These are phyloP conservation scores for Perkinsela sp. DNA, from an alignment of 208 protist genomes.

Conservation along the genomic window DNA sequence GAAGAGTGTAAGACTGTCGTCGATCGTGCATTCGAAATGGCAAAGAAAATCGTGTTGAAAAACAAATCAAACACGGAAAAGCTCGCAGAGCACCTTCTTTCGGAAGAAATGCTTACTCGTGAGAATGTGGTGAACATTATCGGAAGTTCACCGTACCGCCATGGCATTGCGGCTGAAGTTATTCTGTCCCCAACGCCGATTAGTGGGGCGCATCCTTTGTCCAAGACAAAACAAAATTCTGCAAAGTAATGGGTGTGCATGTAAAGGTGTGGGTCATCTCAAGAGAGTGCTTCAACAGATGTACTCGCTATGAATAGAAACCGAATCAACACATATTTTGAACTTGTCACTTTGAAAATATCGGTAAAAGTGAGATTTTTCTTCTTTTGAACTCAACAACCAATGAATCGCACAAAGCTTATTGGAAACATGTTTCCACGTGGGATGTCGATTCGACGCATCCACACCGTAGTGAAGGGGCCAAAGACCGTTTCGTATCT, in stretches of 20 bases:
- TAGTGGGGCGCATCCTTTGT: neutral
- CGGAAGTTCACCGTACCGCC: slow-evolving; percentile 6
- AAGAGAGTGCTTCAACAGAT: too few species aligned
- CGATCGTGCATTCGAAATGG: slow-evolving; percentile 34
- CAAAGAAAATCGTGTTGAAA: slow-evolving; percentile 16
- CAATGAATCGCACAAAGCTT: too few species aligned
- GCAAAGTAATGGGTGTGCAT: too few species aligned
- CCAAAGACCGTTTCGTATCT: slow-evolving; percentile 12
- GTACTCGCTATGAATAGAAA: too few species aligned
- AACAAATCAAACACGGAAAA: slow-evolving; percentile 45
- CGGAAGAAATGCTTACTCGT: slow-evolving; percentile 39
- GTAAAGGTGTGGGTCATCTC: too few species aligned
- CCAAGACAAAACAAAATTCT: neutral
- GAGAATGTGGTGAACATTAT: slow-evolving; percentile 39
- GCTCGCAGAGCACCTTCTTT: slow-evolving; percentile 48
- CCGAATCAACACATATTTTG: too few species aligned
- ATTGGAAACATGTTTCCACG: too few species aligned
- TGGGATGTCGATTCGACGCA: neutral
- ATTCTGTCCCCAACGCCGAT: neutral
- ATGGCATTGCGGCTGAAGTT: neutral
- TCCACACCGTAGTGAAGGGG: neutral
- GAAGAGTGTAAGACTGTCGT: slow-evolving; percentile 43
- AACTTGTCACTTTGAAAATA: too few species aligned
- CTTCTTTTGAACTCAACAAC: too few species aligned
- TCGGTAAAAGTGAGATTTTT: too few species aligned